phyloP scores from a whole-genome alignment of 2,329 filamentous ascomycete genomes.

The Pseudocercospora cruenta region DNA sequence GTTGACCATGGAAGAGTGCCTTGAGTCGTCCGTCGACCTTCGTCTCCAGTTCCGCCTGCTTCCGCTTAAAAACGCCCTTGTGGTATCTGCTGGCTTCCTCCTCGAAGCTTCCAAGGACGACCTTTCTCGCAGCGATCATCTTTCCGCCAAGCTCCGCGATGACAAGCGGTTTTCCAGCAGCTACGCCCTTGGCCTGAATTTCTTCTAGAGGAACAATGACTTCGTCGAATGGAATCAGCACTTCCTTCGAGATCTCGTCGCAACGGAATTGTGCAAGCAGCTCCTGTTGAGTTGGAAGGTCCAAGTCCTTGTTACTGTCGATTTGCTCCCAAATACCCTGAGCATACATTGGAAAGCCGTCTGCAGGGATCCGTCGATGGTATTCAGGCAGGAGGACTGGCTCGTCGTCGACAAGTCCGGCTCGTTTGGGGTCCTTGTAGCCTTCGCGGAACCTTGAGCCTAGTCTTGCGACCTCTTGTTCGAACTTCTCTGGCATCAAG shows the following conservation, averaged over 20 bases:
- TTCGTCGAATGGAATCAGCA: conserved; percentile 79
- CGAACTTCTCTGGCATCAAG: conserved; percentile 89
- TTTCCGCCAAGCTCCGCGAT: conserved; percentile 73
- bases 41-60: conserved; percentile 78
- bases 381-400: conserved; percentile 92
- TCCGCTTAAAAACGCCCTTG: conserved; percentile 89
- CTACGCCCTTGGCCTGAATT: conserved; percentile 74
- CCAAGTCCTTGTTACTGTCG: conserved; percentile 96
- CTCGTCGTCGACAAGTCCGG: conserved; percentile 68
- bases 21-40: conserved; percentile 91
- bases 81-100: conserved; percentile 91
- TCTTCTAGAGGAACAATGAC: conserved; percentile 84
- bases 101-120: conserved; percentile 82
- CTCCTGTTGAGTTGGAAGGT: conserved; percentile 95
- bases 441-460: conserved; percentile 81
- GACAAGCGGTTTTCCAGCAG: conserved; percentile 72
- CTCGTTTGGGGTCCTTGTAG: conserved; percentile 68
- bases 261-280: conserved; percentile 95
- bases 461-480: conserved; percentile 76
- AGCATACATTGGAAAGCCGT: conserved; percentile 94
- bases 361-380: conserved; percentile 91
- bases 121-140: conserved; percentile 72
- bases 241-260: conserved; percentile 92
- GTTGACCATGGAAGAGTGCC: conserved; percentile 82
- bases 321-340: conserved; percentile 98